phyloP scores from a whole-genome alignment of 257 asterid genomes.

The Paulownia fortunei region DNA sequence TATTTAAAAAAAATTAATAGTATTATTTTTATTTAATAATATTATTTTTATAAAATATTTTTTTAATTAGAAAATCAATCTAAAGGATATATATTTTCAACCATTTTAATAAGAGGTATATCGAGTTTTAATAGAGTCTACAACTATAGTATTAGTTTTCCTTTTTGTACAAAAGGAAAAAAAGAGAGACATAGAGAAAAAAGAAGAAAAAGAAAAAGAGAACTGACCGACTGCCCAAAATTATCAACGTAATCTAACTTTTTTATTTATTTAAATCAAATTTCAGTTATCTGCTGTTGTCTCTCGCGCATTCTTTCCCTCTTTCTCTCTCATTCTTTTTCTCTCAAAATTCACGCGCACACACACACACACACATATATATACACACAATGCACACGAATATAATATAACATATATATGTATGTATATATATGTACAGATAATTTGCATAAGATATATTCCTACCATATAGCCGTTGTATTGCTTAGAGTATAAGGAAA shows the following conservation, averaged over 20 bases:
- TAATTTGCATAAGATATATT: background rate
- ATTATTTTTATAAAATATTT: too few relatives aligned
- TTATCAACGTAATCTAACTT: background rate
- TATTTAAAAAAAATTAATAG: too few relatives aligned
- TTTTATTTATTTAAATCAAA: slow-evolving; percentile 27
- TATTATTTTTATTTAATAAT: too few relatives aligned
- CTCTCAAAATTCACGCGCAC: slow-evolving; percentile 38
- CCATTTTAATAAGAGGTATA: too few relatives aligned
- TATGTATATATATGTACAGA: background rate
- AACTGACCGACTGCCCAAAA: background rate
- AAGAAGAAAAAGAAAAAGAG: background rate
- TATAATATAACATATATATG: background rate
- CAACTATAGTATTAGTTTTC: too few relatives aligned
- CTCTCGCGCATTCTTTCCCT: slow-evolving; percentile 19
- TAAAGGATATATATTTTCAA: too few relatives aligned
- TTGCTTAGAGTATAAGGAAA: slow-evolving; percentile 46
- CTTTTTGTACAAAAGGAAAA: background rate
- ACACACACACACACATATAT: background rate
- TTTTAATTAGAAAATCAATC: too few relatives aligned
- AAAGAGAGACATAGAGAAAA: background rate
- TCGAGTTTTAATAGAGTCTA: too few relatives aligned
- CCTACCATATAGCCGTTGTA: slow-evolving; percentile 34
- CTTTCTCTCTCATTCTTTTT: slow-evolving; percentile 30
- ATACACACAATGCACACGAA: background rate
- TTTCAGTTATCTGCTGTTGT: slow-evolving; percentile 29